A percentile compares a stretch with the other conserved stretches of the same genome.
phyloP scores from a whole-genome alignment of 2,329 filamentous ascomycete species.

The Balansia obtecta region DNA sequence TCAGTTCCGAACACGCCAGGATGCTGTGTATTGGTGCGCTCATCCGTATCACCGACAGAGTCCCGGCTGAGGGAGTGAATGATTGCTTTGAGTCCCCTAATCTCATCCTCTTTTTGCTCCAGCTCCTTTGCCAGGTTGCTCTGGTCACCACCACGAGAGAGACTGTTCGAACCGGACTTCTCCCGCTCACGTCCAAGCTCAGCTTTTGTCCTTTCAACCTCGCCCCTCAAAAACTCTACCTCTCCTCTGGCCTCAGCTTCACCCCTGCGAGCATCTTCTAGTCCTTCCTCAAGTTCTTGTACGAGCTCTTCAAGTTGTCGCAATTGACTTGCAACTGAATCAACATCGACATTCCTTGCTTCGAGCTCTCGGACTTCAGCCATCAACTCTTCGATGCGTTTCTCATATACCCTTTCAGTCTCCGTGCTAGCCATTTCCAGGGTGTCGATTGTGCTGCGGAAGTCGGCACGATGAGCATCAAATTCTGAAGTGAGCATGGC shows the following conservation, averaged over 20 bases:
- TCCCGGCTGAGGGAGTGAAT: constrained; percentile 89
- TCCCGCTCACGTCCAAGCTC: constrained; percentile 83
- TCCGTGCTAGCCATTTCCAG: constrained; percentile 91
- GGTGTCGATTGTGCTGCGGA: constrained; percentile 92
- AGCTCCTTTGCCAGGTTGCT: constrained; percentile 56
- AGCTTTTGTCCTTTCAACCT: constrained; percentile 81
- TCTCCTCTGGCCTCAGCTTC: constrained; percentile 93
- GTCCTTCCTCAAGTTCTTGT: constrained; percentile 88
- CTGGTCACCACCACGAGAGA: constrained; percentile 27
- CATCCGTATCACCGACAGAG: constrained; percentile 35
- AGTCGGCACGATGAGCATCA: constrained; percentile 87
- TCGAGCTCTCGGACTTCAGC: constrained; percentile 74
- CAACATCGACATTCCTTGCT: constrained; percentile 76
- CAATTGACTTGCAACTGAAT: constrained; percentile 78
- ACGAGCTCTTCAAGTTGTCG: constrained; percentile 95
- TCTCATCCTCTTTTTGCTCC: constrained; percentile 93
- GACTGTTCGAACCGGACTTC: constrained; percentile 41
- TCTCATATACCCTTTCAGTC: constrained; percentile 91
- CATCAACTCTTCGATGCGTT: constrained; percentile 76
- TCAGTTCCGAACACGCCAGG: constrained; percentile 23
- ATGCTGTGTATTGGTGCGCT: constrained; percentile 17
- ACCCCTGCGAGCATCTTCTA: constrained; percentile 86
- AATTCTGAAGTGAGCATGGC: constrained; percentile 87
- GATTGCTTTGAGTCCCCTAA: constrained; percentile 90
- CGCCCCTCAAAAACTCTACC: constrained; percentile 87